A percentile compares a stretch with the other conserved stretches of the same genome.
Conservation (phyloP, 2,329 filamentous ascomycete genomes). For the Pseudocercospora cruenta region DNA sequence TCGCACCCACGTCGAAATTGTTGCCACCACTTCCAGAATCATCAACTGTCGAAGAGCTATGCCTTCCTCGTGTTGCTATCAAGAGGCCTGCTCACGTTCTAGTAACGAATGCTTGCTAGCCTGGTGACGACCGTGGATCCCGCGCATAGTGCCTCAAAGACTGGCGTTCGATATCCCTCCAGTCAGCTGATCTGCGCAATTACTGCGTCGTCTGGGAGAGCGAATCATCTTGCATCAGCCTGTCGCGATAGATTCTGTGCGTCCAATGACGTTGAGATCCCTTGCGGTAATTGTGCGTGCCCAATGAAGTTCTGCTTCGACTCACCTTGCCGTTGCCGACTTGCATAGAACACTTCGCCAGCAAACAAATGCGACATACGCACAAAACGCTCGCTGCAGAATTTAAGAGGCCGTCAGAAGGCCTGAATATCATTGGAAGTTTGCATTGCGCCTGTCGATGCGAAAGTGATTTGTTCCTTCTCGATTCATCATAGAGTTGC, state of each 20-base stretch:
- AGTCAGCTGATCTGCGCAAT: neutral
- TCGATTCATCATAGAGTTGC: neutral
- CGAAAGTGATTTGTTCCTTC: neutral
- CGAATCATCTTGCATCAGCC: neutral
- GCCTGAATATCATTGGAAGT: neutral
- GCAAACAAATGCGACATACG: neutral
- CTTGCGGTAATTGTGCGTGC: slow-evolving; percentile 42
- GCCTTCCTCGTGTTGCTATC: neutral
- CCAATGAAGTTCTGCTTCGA: neutral
- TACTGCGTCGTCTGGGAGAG: neutral
- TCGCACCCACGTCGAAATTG: neutral
- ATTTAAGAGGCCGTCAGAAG: neutral
- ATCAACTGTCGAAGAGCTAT: neutral
- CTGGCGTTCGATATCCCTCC: neutral
- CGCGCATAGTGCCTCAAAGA: no score
- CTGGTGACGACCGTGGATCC: neutral
- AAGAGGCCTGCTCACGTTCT: neutral
- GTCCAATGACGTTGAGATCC: neutral
- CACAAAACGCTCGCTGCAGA: neutral
- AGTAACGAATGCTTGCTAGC: neutral
- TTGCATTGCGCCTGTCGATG: neutral
- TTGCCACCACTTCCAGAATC: neutral
- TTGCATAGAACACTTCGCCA: slow-evolving; percentile 1
- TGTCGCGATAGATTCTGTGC: neutral
- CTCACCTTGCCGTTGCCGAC: neutral